A percentile compares a stretch with the other conserved stretches of the same genome.
These are phyloP conservation scores for Rhizopogon roseolus DNA, from an alignment of 768 basidiomycete species.

Conservation along the genomic window DNA sequence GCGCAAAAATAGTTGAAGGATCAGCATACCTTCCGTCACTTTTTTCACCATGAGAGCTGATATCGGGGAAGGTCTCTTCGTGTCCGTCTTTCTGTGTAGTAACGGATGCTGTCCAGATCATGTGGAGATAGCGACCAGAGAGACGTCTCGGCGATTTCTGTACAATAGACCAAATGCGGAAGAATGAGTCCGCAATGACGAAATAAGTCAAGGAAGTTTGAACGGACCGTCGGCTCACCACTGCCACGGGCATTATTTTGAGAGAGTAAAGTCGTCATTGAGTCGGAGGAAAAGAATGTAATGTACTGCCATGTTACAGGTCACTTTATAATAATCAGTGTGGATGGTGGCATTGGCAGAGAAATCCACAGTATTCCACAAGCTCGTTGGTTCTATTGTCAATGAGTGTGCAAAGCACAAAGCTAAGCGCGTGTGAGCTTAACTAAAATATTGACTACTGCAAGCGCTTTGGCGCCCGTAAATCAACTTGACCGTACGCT, in stretches of 20 bases:
- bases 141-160: background rate
- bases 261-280: background rate
- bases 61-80: background rate
- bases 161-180: background rate
- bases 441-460: too few relatives aligned
- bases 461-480: background rate
- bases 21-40: background rate
- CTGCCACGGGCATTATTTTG: background rate
- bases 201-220: background rate
- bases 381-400: background rate
- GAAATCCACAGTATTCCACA: background rate
- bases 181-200: background rate
- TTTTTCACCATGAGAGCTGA: too few relatives aligned
- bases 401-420: background rate
- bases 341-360: background rate
- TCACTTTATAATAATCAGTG: background rate
- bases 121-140: background rate
- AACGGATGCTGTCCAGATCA: background rate
- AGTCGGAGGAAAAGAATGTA: too few relatives aligned
- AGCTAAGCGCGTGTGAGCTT: background rate
- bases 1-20: background rate
- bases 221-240: background rate
- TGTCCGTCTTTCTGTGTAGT: background rate
- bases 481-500: background rate
- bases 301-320: too few relatives aligned